Evolutionary conservation across 2,329 filamentous ascomycete species (phyloP).

Genomic region (Aaosphaeria pasadenensis): DNA sequence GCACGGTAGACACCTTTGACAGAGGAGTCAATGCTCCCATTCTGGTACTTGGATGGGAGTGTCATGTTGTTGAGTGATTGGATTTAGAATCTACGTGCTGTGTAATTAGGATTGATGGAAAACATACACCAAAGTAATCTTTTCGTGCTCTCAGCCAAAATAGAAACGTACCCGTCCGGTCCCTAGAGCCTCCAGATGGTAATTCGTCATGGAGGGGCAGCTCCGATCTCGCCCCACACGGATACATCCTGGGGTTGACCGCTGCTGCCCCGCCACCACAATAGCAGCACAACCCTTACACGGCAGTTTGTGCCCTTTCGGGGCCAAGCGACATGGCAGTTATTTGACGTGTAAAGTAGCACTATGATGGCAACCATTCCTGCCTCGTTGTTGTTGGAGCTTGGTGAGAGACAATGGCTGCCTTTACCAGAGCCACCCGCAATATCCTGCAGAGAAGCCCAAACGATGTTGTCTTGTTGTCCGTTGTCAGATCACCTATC

Average conservation of each 20-base stretch:
- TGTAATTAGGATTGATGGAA: neutral
- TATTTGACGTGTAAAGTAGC: too few relatives aligned
- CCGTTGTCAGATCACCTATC: slow-evolving; percentile 82
- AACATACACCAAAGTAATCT: neutral
- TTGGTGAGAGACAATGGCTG: slow-evolving; percentile 16
- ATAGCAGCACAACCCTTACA: slow-evolving; percentile 9
- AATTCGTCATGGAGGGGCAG: slow-evolving; percentile 28
- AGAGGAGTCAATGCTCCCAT: slow-evolving; percentile 32
- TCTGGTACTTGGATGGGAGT: slow-evolving; percentile 31
- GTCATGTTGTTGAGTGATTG: slow-evolving; percentile 19
- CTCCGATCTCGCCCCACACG: slow-evolving; percentile 28
- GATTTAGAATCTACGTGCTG: too few relatives aligned
- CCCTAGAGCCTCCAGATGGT: neutral
- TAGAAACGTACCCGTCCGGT: too few relatives aligned
- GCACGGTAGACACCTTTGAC: slow-evolving; percentile 33
- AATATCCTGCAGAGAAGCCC: slow-evolving; percentile 80
- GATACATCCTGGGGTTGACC: neutral
- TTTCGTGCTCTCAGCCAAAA: slow-evolving; percentile 3
- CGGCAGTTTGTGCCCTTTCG: slow-evolving; percentile 17
- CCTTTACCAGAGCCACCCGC: slow-evolving; percentile 26
- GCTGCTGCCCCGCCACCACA: slow-evolving; percentile 25
- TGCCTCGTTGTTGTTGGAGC: neutral
- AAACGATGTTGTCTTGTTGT: slow-evolving; percentile 92
- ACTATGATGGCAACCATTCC: too few relatives aligned
- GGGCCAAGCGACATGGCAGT: too few relatives aligned